Conservation (phyloP, 2,329 filamentous ascomycete genomes). For the Cladosporium sp. region DNA sequence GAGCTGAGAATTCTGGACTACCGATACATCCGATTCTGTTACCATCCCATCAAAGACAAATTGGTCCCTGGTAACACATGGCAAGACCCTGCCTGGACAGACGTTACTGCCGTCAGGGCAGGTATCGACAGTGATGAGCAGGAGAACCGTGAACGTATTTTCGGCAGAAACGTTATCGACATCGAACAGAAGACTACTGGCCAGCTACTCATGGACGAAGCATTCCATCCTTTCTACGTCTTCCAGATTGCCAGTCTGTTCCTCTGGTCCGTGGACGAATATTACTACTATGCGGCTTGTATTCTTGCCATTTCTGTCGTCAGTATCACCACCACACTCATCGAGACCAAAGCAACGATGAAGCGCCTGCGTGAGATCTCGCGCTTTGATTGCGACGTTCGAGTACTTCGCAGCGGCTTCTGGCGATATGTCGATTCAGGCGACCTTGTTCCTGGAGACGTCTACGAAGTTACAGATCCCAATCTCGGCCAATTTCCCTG, state of each 20-base stretch:
- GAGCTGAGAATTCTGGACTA: constrained; percentile 80
- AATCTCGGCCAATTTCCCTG: constrained; percentile 83
- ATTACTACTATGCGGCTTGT: constrained; percentile 95
- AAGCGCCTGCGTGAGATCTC: constrained; percentile 84
- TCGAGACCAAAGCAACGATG: constrained; percentile 94
- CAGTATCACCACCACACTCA: constrained; percentile 81
- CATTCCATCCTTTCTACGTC: constrained; percentile 96
- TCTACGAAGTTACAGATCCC: constrained; percentile 95
- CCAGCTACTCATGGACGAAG: constrained; percentile 87
- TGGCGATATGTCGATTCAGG: constrained; percentile 85
- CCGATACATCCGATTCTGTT: constrained; percentile 89
- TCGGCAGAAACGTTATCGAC: constrained; percentile 85
- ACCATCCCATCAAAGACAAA: constrained; percentile 82
- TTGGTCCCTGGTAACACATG: constrained; percentile 83
- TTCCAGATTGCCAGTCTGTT: constrained; percentile 94
- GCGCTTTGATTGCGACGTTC: constrained; percentile 88
- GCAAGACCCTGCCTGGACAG: constrained; percentile 89
- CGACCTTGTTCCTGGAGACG: constrained; percentile 89
- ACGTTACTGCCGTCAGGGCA: constrained; percentile 66
- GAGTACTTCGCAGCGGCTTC: constrained; percentile 89
- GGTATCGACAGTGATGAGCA: constrained; percentile 89
- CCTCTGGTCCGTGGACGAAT: constrained; percentile 91
- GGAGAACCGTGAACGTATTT: constrained; percentile 75
- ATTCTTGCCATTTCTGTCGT: constrained; percentile 93
- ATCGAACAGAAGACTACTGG: constrained; percentile 83